Evolutionary conservation across 2,329 filamentous ascomycete genomes (phyloP), one percentile per base, ranked within the genome.

Genomic region (Pestalotiopsis sp.): DNA sequence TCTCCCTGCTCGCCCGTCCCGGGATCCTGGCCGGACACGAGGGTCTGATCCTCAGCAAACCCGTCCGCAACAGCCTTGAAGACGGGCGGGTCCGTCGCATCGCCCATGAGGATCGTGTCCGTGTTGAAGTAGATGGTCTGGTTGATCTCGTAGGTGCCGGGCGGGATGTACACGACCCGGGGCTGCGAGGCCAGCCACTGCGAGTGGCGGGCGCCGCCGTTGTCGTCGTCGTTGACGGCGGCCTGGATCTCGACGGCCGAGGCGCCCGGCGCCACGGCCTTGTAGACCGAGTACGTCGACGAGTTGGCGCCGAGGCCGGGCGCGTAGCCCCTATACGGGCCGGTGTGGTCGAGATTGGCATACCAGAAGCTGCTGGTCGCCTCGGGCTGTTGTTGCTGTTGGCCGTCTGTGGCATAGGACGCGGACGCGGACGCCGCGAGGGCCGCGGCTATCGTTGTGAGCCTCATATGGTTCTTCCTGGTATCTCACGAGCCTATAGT

Each of bases 41-140:
- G 75, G 4, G 72, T 78, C 36, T 72, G 70, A 39, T 78, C 71
- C 9, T 77, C 76, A 45, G 72, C 49, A 45, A 71, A 74, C 70
- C 83, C 83, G 20, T 75, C 76, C 11, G 78, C 69, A 17, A 80
- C 78, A 13, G 82, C 80, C 73, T 82, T 83, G 69, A 84, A 76
- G 12, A 79, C 76, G 3, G 82, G 82, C 25, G 82, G 82, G 80
- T 83, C 76, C 4, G 79, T 82, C 1, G 82, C 78, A 69, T 84
- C 82, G n/a, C 82, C 83, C 79, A 84, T 83, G 59, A 84, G 71
- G 41, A 84, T 80, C 5, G 82, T 84, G 61, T 83, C 82, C 0
- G 82, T 83, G 67, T 82, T 80, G 78, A 83, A 80, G 4, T 72
- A 65, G 41, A 84, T 80, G 1, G 82, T 83, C 61, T 77, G 65